phyloP scores from a whole-genome alignment of 192 early-diverging fungal genomes.

The Umbelopsis ramanniana region DNA sequence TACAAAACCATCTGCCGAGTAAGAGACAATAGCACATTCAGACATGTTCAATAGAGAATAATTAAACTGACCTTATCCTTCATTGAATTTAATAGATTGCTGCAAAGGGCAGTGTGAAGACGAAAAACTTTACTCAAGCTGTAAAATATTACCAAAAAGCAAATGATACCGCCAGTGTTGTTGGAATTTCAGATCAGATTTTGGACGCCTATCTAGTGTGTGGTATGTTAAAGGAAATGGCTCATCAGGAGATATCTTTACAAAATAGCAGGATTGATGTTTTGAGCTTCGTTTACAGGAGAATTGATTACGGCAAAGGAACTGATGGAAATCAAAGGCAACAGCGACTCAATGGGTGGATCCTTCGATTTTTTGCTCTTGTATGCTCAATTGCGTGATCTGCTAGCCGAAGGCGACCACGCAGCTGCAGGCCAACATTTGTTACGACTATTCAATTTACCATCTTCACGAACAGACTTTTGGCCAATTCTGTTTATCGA shows the following conservation, averaged over 20 bases:
- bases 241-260: too few species aligned
- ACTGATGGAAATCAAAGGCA: background rate
- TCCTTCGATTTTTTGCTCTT: slow-evolving; percentile 12
- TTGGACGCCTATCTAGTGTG: background rate
- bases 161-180: background rate
- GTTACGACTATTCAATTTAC: background rate
- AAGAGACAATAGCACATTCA: background rate
- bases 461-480: slow-evolving; percentile 13
- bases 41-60: background rate
- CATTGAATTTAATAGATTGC: background rate
- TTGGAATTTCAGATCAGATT: slow-evolving; percentile 12
- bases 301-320: background rate
- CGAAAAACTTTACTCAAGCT: slow-evolving; percentile 1
- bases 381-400: background rate
- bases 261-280: too few species aligned
- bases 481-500: slow-evolving; percentile 16
- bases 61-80: background rate
- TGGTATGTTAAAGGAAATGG: background rate
- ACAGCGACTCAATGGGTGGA: background rate
- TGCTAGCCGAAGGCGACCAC: background rate
- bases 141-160: slow-evolving; percentile 20
- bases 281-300: background rate
- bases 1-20: slow-evolving; percentile 2
- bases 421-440: background rate
- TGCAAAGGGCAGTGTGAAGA: background rate